A percentile compares a stretch with the other conserved stretches of the same genome.
phyloP scores from a whole-genome alignment of 2,329 filamentous ascomycete species.

The Massarina eburnea region DNA sequence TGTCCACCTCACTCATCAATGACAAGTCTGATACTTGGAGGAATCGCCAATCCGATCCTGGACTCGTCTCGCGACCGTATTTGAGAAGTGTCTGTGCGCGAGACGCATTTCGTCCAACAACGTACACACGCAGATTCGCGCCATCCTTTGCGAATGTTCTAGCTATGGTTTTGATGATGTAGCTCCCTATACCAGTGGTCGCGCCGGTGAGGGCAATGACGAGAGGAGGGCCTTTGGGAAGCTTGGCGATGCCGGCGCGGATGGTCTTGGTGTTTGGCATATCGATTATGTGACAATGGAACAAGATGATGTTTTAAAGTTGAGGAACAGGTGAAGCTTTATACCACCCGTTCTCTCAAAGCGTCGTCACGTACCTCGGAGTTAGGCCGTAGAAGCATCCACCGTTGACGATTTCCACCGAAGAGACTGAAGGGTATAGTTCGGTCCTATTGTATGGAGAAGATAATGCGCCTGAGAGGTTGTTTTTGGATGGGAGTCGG shows the following conservation, averaged over 20 bases:
- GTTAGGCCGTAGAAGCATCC: no score
- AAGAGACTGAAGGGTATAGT: no score
- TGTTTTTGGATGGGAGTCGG: neutral
- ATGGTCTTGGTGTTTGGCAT: slow-evolving; percentile 21
- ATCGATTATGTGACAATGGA: neutral
- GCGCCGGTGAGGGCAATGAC: slow-evolving; percentile 24
- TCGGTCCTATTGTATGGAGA: no score
- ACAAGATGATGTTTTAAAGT: neutral
- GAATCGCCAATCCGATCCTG: slow-evolving; percentile 38
- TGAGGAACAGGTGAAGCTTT: neutral
- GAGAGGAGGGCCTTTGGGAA: slow-evolving; percentile 20
- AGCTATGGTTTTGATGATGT: slow-evolving; percentile 21
- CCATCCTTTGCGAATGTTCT: slow-evolving; percentile 18
- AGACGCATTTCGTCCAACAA: slow-evolving; percentile 32
- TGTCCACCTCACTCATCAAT: slow-evolving; percentile 40
- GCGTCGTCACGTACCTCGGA: no score
- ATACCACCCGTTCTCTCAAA: no score
- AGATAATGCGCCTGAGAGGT: neutral
- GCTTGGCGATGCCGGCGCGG: slow-evolving; percentile 14
- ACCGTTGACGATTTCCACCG: no score
- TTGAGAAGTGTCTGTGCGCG: slow-evolving; percentile 29
- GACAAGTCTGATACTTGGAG: slow-evolving; percentile 34
- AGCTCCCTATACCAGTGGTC: slow-evolving; percentile 31
- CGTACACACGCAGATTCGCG: slow-evolving; percentile 34
- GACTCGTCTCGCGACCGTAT: slow-evolving; percentile 28